Conservation (phyloP, 1,284 basidiomycete species). For the Tausonia pullulans region DNA sequence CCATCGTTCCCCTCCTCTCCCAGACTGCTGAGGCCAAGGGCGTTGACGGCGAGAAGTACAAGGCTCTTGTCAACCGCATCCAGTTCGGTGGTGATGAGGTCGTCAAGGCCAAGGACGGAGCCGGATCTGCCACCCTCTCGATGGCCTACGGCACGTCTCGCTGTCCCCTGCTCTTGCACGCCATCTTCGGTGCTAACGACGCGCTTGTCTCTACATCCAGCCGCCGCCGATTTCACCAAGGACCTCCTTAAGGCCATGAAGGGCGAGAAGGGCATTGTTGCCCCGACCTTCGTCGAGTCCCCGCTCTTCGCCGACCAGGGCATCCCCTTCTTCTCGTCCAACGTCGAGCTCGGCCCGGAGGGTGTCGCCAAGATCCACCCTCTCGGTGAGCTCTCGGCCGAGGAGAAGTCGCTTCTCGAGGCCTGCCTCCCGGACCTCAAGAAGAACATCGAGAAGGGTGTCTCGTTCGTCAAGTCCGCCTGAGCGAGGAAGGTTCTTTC, state of each 20-base stretch:
- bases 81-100: constrained; percentile 93
- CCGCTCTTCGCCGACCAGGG: constrained; percentile 58
- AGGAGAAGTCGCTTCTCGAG: constrained; percentile 76
- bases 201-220: constrained; percentile 15
- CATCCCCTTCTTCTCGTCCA: constrained; percentile 73
- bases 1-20: constrained; percentile 92
- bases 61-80: constrained; percentile 69
- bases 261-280: constrained; percentile 75
- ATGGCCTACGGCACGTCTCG: constrained; percentile 61
- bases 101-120: constrained; percentile 82
- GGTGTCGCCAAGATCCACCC: constrained; percentile 85
- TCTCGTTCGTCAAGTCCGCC: constrained; percentile 49
- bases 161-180: too few relatives aligned
- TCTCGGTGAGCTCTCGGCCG: constrained; percentile 58
- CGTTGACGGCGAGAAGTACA: constrained; percentile 42
- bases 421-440: constrained; percentile 51
- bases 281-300: constrained; percentile 76
- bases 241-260: constrained; percentile 73
- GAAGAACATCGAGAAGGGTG: constrained; percentile 96
- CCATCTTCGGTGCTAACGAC: too few relatives aligned
- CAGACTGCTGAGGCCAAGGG: constrained; percentile 57
- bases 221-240: constrained; percentile 71
- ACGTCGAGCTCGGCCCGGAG: constrained; percentile 68
- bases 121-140: constrained; percentile 73
- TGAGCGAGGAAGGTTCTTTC: background rate